Conservation (phyloP, 2,329 filamentous ascomycete species). For the Harringtonia aguacate region DNA sequence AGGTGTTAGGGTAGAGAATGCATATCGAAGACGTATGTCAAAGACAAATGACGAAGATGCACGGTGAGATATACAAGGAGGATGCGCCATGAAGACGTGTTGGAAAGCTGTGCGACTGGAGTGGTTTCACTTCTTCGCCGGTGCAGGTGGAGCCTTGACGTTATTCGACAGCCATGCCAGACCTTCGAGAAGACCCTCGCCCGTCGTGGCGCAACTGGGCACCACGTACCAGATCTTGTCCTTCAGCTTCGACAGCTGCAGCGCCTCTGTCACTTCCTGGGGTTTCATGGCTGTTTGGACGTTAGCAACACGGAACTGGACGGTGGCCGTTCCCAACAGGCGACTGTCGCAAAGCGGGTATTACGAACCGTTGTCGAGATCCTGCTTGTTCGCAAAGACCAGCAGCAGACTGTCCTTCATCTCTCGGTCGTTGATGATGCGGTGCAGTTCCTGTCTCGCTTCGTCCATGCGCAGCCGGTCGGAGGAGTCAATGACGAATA, state of each 20-base stretch:
- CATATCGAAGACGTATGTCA: no score
- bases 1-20: no score
- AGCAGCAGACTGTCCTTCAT: conserved; percentile 91
- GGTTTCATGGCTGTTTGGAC: conserved; percentile 57
- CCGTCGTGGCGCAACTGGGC: conserved; percentile 71
- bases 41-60: no score
- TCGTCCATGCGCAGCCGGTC: conserved; percentile 88
- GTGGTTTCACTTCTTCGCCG: conserved; percentile 37
- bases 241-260: conserved; percentile 67
- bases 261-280: conserved; percentile 66
- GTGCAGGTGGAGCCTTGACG: conserved; percentile 54
- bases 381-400: conserved; percentile 99
- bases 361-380: conserved; percentile 64
- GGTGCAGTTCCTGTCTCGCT: conserved; percentile 84
- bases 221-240: conserved; percentile 81
- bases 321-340: no score
- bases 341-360: neutral
- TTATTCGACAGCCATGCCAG: conserved; percentile 78
- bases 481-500: conserved; percentile 96
- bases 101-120: no score
- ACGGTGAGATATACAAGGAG: no score
- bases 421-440: conserved; percentile 96
- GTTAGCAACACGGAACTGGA: no score
- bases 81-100: no score
- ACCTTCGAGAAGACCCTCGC: conserved; percentile 72